phyloP scores from a whole-genome alignment of 148 eudicot species.

The Rhododendron ovatum region DNA sequence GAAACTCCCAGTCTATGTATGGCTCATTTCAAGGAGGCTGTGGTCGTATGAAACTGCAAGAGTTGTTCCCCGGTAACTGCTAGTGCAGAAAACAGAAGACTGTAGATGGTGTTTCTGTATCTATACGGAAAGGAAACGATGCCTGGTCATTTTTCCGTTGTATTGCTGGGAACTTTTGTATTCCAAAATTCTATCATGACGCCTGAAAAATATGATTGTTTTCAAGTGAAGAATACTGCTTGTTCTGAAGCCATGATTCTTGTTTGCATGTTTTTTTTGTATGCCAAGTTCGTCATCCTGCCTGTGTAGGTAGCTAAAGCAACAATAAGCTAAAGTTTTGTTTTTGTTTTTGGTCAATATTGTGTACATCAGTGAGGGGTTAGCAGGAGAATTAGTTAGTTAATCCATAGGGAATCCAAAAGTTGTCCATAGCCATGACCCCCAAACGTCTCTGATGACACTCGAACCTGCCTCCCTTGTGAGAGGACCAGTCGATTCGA shows the following conservation, averaged over 20 bases:
- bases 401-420: no score
- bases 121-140: not conserved
- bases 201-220: not conserved
- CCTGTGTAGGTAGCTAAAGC: not conserved
- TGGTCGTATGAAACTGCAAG: conserved; percentile 56
- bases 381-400: no score
- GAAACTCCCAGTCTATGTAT: conserved; percentile 75
- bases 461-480: no score
- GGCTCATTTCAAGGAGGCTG: conserved; percentile 77
- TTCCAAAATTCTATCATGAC: not conserved
- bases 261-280: not conserved
- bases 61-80: not conserved
- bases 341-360: no score
- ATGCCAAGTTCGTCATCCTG: not conserved
- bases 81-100: not conserved
- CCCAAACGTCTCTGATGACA: no score
- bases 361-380: no score
- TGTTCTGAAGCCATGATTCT: not conserved
- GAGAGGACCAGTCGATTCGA: no score
- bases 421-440: no score
- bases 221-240: not conserved
- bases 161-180: not conserved
- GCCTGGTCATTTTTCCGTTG: not conserved
- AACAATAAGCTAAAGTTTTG: not conserved
- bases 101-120: not conserved